Evolutionary conservation across 805 yeast species (phyloP), one percentile per base, ranked within the genome.

Genomic region (Kluyveromyces lactis): DNA sequence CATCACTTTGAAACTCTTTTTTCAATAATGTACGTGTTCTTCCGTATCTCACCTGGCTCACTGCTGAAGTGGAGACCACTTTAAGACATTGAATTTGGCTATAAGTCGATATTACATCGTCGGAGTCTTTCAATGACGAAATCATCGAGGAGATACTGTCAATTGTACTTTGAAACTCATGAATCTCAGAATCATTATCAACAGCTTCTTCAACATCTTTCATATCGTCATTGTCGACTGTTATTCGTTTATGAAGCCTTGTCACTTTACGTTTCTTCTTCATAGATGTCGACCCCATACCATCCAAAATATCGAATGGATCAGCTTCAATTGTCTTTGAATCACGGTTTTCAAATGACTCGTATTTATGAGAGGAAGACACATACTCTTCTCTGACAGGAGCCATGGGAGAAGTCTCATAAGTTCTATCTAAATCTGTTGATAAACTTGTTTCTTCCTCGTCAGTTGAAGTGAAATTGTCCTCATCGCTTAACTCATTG

Each of bases 251-350:
- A 29, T 7, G 36, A 16, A 15, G 28, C 16, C 9, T 31, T 13
- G 41, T 45, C n/a, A 42, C 45, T 29, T 36, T 43, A 26, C 49
- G 55, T 34, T 42, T 52, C 30, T 50, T 48, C 13, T 6, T 15
- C 11, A 7, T 15, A 27, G 30, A 12, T 27, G 12, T 11, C 13
- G 30, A 15, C 28, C 34, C 43, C 17, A 42, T 49, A 2, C 27
- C 42, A 32, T 51, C 51, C n/a, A 56, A 28, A 32, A 57, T 45
- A 24, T 51, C 54, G 37, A 55, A 55, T 2, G 50, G 50, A 13
- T 44, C 46, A 9, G 47, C 23, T 16, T 45, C 34, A 17, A 27
- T 27, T 6, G 24, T 21, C 9, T 21, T 9, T 6, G 24, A 21
- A 21, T 6, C 9, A 6, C 9, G 24, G 6, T 21, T 21, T 9